Evolutionary conservation across 2,329 filamentous ascomycete species (phyloP).

Genomic region (Aciculosporium take): DNA sequence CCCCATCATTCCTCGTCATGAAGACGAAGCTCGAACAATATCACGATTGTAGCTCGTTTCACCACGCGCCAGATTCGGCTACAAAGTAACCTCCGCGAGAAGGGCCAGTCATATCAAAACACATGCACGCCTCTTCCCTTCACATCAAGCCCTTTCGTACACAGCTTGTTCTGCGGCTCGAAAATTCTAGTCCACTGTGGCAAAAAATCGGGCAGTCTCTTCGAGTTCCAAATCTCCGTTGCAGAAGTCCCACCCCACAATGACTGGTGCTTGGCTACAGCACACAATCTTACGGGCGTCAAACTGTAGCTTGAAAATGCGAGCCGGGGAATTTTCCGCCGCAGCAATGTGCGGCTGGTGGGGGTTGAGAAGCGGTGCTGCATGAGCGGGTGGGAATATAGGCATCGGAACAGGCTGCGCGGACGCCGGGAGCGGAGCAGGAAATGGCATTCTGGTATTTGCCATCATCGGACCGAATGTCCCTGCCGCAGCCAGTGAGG

Average conservation of each 20-base stretch:
- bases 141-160: background rate
- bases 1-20: background rate
- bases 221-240: conserved; percentile 70
- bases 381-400: conserved; percentile 3
- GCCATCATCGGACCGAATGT: background rate
- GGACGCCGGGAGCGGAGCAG: conserved; percentile 2
- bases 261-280: conserved; percentile 79
- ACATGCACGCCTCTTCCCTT: background rate
- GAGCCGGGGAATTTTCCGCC: conserved; percentile 33
- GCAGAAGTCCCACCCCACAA: conserved; percentile 97
- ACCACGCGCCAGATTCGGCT: too few species aligned
- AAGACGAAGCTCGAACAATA: background rate
- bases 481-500: background rate
- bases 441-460: background rate
- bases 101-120: too few species aligned
- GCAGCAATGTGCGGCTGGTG: conserved; percentile 32
- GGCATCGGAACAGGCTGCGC: conserved; percentile 12
- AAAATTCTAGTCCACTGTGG: conserved; percentile 31
- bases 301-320: conserved; percentile 95
- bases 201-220: conserved; percentile 66
- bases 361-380: conserved; percentile 3
- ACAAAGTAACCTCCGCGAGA: too few species aligned
- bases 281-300: conserved; percentile 87
- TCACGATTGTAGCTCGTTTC: background rate
- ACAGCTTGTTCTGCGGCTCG: background rate